Base-by-base conservation (phyloP, 2,329 filamentous ascomycete species). In the Pseudocercospora ulei region DNA sequence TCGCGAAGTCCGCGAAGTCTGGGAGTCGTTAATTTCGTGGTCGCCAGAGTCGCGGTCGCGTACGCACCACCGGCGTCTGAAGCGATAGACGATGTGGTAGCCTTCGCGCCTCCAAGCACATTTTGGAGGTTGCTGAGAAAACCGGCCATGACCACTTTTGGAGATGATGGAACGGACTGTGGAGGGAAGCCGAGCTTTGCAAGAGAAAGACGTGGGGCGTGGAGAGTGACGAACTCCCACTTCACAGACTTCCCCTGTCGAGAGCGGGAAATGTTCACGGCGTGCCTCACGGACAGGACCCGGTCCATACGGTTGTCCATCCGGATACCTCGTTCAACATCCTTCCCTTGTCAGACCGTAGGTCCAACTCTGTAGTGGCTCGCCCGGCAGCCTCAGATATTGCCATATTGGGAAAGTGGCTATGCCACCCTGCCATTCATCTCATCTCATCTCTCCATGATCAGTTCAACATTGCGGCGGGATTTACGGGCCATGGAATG, bases 1-100 rank as follows among this genome's bases (percentile, higher is more conserved):
- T 79, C 44, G 85, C 84, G 58, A 92, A 96, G 69, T 95, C 88
- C 66, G 84, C 86, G 62, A 95, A 95, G 67, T 93, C 87, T 94
- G 60, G 23, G 26, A 34, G 18, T 43, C 30, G 35, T 46, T 26
- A 50, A 43, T 34, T 45, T 14, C 23, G 3, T 5, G 24, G 16
- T 25, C 14, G 18, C 22, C 19, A 12, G 16, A 33, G n/a, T 23
- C 11, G 26, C 22, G 31, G 13, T 41, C 22, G 26, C 20, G 35
- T 31, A 18, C 46, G 17, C 35, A 48, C 46, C 48, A 44, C 44
- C 42, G 30, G 31, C 35, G 17, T 45, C 38, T 33, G 50, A 40
- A 35, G 66, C 62, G 7, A 37, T 38, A n/a, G 48, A 52, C n/a
- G 49, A 50, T n/a, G 48, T 67, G 30, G 66, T 63, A 47, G 76